Conservation (phyloP, 1,284 basidiomycete genomes). For the Volvariella volvacea region DNA sequence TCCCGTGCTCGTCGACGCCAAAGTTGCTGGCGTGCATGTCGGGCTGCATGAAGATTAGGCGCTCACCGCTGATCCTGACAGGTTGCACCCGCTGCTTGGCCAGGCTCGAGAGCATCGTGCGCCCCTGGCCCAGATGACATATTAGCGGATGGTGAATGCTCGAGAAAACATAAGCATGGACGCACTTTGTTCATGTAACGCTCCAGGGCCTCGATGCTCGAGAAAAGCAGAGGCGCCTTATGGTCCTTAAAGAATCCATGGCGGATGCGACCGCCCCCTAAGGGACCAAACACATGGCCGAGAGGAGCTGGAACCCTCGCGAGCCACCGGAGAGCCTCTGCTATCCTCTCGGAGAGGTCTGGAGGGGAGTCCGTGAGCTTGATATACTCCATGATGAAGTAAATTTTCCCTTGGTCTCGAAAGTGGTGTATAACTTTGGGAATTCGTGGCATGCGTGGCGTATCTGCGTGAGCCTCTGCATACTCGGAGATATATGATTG, state of each 20-base stretch:
- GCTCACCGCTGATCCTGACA: conserved; percentile 15
- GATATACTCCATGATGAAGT: conserved; percentile 22
- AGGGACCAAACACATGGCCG: conserved; percentile 15
- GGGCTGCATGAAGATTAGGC: conserved; percentile 20
- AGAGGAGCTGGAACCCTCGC: conserved; percentile 14
- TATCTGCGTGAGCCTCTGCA: conserved; percentile 6
- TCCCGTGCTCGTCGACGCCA: conserved; percentile 15
- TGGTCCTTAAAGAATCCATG: conserved; percentile 18
- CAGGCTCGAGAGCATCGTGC: conserved; percentile 1
- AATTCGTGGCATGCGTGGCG: conserved; percentile 19
- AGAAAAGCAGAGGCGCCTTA: conserved; percentile 18
- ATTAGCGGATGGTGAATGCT: conserved; percentile 3
- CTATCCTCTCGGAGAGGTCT: conserved; percentile 12
- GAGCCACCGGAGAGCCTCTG: conserved; percentile 19
- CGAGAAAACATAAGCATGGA: conserved; percentile 10
- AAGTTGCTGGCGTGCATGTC: conserved; percentile 20
- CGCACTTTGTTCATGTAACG: conserved; percentile 18
- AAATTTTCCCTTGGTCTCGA: conserved; percentile 7
- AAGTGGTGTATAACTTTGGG: conserved; percentile 9
- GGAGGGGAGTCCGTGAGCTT: conserved; percentile 4
- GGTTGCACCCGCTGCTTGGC: conserved; percentile 4
- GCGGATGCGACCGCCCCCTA: conserved; percentile 15
- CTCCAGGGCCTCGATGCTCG: conserved; percentile 16
- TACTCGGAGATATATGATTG: conserved; percentile 12
- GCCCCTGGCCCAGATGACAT: conserved; percentile 9